These are phyloP conservation scores for Tricholoma bakamatsutake DNA, from an alignment of 768 basidiomycete species.

Conservation along the genomic window DNA sequence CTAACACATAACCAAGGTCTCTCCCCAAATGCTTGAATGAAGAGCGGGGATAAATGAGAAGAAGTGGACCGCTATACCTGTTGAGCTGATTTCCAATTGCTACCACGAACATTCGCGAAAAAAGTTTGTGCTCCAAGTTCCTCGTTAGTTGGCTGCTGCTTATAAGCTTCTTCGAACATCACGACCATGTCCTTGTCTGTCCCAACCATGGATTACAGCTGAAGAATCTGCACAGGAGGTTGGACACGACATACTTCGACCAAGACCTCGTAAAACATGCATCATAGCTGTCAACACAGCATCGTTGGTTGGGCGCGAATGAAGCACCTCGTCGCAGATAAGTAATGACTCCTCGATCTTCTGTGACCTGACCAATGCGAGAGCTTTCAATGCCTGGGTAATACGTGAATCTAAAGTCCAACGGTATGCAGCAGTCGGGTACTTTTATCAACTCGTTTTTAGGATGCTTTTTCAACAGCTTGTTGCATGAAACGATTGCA, in stretches of 20 bases:
- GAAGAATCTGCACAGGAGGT: neutral
- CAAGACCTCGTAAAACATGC: conserved; percentile 75
- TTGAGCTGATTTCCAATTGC: conserved; percentile 84
- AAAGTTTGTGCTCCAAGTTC: conserved; percentile 82
- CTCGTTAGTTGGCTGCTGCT: conserved; percentile 73
- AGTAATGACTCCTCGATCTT: conserved; percentile 80
- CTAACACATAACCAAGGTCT: neutral
- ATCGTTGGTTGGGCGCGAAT: conserved; percentile 67
- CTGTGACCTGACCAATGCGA: conserved; percentile 77
- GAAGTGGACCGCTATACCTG: conserved; percentile 40
- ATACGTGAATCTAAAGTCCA: neutral
- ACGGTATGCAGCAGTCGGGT: conserved; percentile 7
- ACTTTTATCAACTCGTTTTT: conserved; percentile 71
- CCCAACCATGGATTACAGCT: conserved; percentile 2
- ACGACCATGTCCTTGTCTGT: conserved; percentile 70
- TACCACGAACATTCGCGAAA: conserved; percentile 75
- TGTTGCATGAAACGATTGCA: conserved; percentile 80
- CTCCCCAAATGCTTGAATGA: neutral
- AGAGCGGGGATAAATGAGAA: neutral
- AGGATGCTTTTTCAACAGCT: conserved; percentile 81
- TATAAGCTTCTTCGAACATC: conserved; percentile 86
- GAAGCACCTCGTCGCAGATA: conserved; percentile 76
- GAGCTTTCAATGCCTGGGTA: conserved; percentile 70
- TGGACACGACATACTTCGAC: conserved; percentile 43
- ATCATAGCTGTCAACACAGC: conserved; percentile 73